phyloP scores from a whole-genome alignment of 129 eudicot genomes.

The Pulicaria dysenterica region DNA sequence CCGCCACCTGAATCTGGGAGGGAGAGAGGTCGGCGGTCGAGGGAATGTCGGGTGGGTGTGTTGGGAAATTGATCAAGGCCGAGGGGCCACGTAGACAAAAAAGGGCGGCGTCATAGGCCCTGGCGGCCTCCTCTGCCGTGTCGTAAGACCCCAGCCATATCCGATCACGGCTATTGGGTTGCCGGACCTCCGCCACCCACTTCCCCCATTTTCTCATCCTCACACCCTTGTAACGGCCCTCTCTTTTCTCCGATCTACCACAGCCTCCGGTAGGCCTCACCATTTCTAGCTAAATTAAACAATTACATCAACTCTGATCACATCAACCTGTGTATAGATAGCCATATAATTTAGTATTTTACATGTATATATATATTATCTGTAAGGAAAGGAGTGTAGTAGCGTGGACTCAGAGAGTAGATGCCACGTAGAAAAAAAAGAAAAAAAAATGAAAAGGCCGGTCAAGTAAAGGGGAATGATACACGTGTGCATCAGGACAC shows the following conservation, averaged over 20 bases:
- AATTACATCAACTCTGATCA: background rate
- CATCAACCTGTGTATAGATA: background rate
- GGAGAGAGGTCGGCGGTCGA: slow-evolving; percentile 49
- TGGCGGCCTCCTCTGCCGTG: slow-evolving; percentile 82
- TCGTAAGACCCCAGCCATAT: slow-evolving; percentile 93
- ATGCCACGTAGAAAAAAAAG: slow-evolving; percentile 16
- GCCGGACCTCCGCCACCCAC: slow-evolving; percentile 88
- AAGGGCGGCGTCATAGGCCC: slow-evolving; percentile 93
- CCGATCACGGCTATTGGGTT: slow-evolving; percentile 79
- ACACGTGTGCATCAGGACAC: slow-evolving; percentile 26
- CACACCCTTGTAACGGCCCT: slow-evolving; percentile 70
- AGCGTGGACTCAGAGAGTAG: slow-evolving; percentile 7
- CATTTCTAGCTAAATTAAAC: background rate
- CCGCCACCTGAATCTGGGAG: slow-evolving; percentile 75
- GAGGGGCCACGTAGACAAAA: slow-evolving; percentile 78
- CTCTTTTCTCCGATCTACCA: slow-evolving; percentile 28
- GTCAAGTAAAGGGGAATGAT: slow-evolving; percentile 1
- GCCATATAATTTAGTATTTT: no score
- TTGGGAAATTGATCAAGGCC: slow-evolving; percentile 77
- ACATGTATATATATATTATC: slow-evolving; percentile 12
- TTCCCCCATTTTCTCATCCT: slow-evolving; percentile 97
- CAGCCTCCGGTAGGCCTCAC: slow-evolving; percentile 28
- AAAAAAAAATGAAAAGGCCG: background rate
- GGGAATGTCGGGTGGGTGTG: slow-evolving; percentile 62
- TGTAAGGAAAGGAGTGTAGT: background rate